Base-by-base conservation (phyloP, 228 moss, liverwort and hornwort species). In the Sphagnum fallax region DNA sequence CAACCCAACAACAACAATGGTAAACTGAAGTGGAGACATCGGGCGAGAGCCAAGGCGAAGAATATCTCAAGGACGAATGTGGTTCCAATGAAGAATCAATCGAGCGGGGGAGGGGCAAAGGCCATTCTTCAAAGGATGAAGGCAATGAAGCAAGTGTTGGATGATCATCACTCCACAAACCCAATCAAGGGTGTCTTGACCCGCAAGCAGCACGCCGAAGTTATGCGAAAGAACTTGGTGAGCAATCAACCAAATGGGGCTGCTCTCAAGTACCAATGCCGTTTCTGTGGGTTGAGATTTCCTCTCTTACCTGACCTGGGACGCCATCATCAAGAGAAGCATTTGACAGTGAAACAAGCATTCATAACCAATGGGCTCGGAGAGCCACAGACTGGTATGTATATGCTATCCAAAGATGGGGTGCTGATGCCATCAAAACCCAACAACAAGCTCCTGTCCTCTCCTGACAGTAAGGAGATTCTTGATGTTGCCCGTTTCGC, bases 281-380 rank as follows among this genome's bases (percentile, higher is more conserved):
- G 84, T 58, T 82, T 87, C 65, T 92, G 95, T 75, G 92, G 87
- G 32, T 76, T 76, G 69, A 88, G 86, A 14, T 95, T 90, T 73
- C 74, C 79, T 9, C 72, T 76, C 70, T 64, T 87, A 69, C 78
- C 81, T 60, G 92, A 92, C 16, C 72, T 92, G 73, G 73, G 66
- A 69, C 85, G 73, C 53, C 95, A 95, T 79, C 85, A 87, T 75
- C 89, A 89, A 73, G 86, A 77, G 66, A 86, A 85, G 72, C 90
- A 95, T 74, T 74, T 83, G 3, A 83, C 80, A 70, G 72, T 87
- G 47, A 87, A 87, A 72, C 87, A 87, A 74, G 83, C 87, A 47
- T 87, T 83, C 48, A 87, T 87, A 72, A 74, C 83, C 52, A 83
- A 87, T 62, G 78, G 87, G 51, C 80, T 63, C 70, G 83, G 83